Base-by-base conservation (phyloP, 176 grass and related monocot species). In the Calamus simplicifolius region DNA sequence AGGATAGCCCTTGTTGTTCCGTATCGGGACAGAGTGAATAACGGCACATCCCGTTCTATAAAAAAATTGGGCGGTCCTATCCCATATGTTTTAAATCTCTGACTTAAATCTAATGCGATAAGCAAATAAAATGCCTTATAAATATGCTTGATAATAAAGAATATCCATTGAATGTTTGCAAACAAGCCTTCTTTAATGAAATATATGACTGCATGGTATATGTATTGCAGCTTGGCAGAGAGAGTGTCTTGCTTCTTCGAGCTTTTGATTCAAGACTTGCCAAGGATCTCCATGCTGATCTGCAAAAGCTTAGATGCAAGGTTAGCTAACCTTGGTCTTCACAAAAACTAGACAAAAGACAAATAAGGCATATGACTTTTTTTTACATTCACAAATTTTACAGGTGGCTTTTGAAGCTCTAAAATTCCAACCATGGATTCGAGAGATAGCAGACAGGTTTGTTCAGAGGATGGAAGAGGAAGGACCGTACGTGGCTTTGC, bases 251-350 rank as follows among this genome's bases (percentile, higher is more conserved):
- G 29, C 5, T 82, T 14, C 54, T 82, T 18, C 51, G 72, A 59
- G 79, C 64, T 14, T 82, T 82, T 12, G 79, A 82, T 30, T 82
- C 79, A 4, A 49, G 79, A 29, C 67, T 82, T 15, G 19, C 73
- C 5, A 82, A 76, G 57, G 54, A 82, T 29, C 66, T 82, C 10
- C 61, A 26, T 15, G 30, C 55, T 16, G 67, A 82, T 56, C 61
- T 82, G 14, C 79, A 82, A 59, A 82, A 71, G 54, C 79, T 82
- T 19, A 66, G 67, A 16, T 82, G 79, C 60, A 82, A 76, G 67
- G 75, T 78, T 29, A n/a, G 17, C 31, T 6, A 23, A 23, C 21
- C 21, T 23, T 23, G 21, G 21, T 23, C 21, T 23, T 23, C 1
- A 1, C 21, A 23, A 23, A 23, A 23, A 23, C 21, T 23, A 23